A percentile compares a stretch with the other conserved stretches of the same genome.
These are phyloP conservation scores for Asterophora parasitica DNA, from an alignment of 768 basidiomycete genomes.

Conservation along the genomic window DNA sequence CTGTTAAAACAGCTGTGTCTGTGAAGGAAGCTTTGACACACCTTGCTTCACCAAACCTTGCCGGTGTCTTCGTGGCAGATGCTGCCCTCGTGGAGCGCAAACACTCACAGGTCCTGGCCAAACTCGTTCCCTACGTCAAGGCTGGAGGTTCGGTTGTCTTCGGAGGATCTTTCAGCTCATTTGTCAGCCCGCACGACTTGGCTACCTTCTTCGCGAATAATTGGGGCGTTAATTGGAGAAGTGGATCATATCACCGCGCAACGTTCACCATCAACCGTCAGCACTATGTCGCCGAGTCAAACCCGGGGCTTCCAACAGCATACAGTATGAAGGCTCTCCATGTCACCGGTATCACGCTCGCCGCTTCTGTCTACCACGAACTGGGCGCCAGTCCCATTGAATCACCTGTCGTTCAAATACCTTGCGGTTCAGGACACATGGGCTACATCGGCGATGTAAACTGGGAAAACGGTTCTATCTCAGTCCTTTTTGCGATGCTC, in stretches of 20 bases:
- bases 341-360: slow-evolving; percentile 22
- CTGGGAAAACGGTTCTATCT: slow-evolving; percentile 24
- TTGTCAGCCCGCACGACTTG: slow-evolving; percentile 20
- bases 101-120: slow-evolving; percentile 19
- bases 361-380: slow-evolving; percentile 27
- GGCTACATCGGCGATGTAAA: slow-evolving; percentile 35
- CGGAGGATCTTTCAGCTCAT: slow-evolving; percentile 29
- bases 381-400: slow-evolving; percentile 11
- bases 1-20: slow-evolving; percentile 18
- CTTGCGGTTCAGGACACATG: slow-evolving; percentile 31
- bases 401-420: slow-evolving; percentile 24
- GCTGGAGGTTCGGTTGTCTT: slow-evolving; percentile 33
- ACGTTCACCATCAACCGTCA: slow-evolving; percentile 29
- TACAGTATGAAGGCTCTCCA: slow-evolving; percentile 42
- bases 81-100: slow-evolving; percentile 24
- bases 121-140: slow-evolving; percentile 31
- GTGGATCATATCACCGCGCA: slow-evolving; percentile 34
- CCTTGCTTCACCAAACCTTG: slow-evolving; percentile 23
- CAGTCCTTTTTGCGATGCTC: slow-evolving; percentile 32
- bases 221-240: slow-evolving; percentile 33
- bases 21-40: slow-evolving; percentile 19
- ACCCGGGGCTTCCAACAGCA: slow-evolving; percentile 21
- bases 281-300: slow-evolving; percentile 23
- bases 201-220: slow-evolving; percentile 23
- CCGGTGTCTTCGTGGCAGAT: slow-evolving; percentile 34